Evolutionary conservation across 164 flowering plant species (phyloP).

Genomic region (grape (Vitis vinifera)): ASM3070453v1 NC_081820.1:26668501-26669000

Average conservation of each 20-base stretch:
- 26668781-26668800: too few species aligned
- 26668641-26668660: slow-evolving; percentile 81
- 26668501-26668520: slow-evolving; percentile 60
- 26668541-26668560: slow-evolving; percentile 73
- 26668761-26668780: too few species aligned
- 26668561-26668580: slow-evolving; percentile 67
- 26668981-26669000: too few species aligned
- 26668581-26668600: slow-evolving; percentile 61
- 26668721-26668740: neutral
- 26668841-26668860: too few species aligned
- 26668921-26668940: too few species aligned
- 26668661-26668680: slow-evolving; percentile 66
- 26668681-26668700: slow-evolving; percentile 67
- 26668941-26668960: too few species aligned
- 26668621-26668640: slow-evolving; percentile 85
- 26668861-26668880: too few species aligned
- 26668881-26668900: too few species aligned
- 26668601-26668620: slow-evolving; percentile 69
- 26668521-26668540: slow-evolving; percentile 89
- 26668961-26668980: too few species aligned
- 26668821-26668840: too few species aligned
- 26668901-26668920: too few species aligned
- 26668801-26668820: too few species aligned
- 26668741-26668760: neutral
- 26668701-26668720: slow-evolving; percentile 24